phyloP scores from a whole-genome alignment of 169 alveolate genomes.

The Theileria sp. region DNA sequence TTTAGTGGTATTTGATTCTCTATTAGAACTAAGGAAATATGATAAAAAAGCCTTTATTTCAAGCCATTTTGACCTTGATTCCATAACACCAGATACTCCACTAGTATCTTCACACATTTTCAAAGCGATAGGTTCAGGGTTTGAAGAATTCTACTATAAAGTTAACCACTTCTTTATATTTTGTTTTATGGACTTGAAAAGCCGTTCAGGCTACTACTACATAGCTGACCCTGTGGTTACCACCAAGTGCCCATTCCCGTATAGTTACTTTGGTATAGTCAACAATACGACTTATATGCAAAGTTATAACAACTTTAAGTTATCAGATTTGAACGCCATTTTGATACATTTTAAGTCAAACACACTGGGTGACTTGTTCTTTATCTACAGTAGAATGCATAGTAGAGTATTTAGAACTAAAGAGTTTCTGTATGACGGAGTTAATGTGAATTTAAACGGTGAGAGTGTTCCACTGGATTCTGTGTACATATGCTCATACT shows the following conservation, averaged over 20 bases:
- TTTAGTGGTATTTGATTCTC: conserved; percentile 20
- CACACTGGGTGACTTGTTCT: conserved; percentile 1
- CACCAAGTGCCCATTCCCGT: conserved; percentile 14
- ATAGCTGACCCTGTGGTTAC: conserved; percentile 18
- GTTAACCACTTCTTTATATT: conserved; percentile 18
- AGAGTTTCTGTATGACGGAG: background rate
- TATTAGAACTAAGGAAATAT: conserved; percentile 12
- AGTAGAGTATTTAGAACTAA: background rate
- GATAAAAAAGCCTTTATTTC: conserved; percentile 10
- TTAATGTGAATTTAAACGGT: background rate
- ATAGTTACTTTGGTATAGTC: background rate
- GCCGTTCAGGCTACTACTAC: conserved; percentile 28
- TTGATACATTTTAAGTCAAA: background rate
- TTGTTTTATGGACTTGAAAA: conserved; percentile 24
- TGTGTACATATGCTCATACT: conserved; percentile 13
- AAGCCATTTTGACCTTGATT: background rate
- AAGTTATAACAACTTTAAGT: conserved; percentile 2
- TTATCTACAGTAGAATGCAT: conserved; percentile 5
- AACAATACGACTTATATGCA: background rate
- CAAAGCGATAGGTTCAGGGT: background rate
- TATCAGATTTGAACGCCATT: conserved; percentile 6
- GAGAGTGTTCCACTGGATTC: background rate
- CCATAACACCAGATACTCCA: background rate
- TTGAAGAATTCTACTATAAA: background rate
- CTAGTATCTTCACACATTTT: conserved; percentile 2